Conservation (phyloP, 345 rosid genomes). For the Zanthoxylum bungeanum region DNA sequence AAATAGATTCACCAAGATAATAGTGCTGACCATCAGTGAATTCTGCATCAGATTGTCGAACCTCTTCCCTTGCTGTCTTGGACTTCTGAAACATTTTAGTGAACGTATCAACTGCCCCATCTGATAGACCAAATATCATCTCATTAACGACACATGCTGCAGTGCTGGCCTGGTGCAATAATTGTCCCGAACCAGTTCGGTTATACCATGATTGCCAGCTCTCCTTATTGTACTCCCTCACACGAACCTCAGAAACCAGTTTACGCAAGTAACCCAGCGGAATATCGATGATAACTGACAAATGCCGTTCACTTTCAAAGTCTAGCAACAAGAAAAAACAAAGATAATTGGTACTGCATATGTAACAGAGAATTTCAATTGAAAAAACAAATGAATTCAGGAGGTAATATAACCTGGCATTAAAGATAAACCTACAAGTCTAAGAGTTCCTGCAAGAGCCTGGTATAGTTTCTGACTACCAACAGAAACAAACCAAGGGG, state of each 20-base stretch:
- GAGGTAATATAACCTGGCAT: conserved; percentile 66
- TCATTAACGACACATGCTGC: conserved; percentile 86
- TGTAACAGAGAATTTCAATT: conserved; percentile 10
- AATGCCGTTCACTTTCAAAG: conserved; percentile 47
- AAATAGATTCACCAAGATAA: conserved; percentile 29
- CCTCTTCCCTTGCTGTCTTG: conserved; percentile 24
- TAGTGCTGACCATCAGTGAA: conserved; percentile 15
- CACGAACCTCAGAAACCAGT: conserved; percentile 71
- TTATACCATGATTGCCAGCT: conserved; percentile 83
- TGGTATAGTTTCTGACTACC: conserved; percentile 68
- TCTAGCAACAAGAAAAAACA: conserved; percentile 47
- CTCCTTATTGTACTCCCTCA: conserved; percentile 58
- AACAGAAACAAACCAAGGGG: conserved; percentile 82
- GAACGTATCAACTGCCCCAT: conserved; percentile 49
- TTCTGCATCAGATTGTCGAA: conserved; percentile 20
- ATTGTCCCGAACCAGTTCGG: conserved; percentile 72
- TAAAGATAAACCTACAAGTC: conserved; percentile 86
- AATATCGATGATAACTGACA: conserved; percentile 69
- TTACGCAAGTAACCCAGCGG: conserved; percentile 61
- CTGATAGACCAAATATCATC: conserved; percentile 81
- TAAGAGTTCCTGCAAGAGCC: conserved; percentile 76
- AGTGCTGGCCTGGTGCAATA: conserved; percentile 77
- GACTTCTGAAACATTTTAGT: conserved; percentile 54
- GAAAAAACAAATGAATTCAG: conserved; percentile 19
- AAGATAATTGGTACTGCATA: conserved; percentile 14